Base-by-base conservation (phyloP, 2,329 filamentous ascomycete species). In the Madurella mycetomatis region DNA sequence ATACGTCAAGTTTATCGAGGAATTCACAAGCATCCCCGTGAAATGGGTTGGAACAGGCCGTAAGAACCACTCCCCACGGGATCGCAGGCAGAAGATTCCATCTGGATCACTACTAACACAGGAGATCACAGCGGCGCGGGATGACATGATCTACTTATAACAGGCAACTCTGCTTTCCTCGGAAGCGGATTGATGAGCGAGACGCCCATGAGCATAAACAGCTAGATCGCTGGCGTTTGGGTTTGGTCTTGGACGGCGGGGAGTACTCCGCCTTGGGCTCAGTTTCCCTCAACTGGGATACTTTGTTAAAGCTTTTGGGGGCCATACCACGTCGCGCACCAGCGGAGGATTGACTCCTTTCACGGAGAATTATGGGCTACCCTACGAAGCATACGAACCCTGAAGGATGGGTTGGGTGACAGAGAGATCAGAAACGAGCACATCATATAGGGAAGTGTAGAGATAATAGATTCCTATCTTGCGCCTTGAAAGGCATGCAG, bases 1-100 rank as follows among this genome's bases (percentile, higher is more conserved):
- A 43, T 90, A 90, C 64, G 73, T 90, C 53, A 76, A 82, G 67
- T 71, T 73, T 67, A 85, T 88, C 57, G 85, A 89, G 73, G 70
- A 82, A 59, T 85, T 82, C 66, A 72, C 85, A 13, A 83, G 81
- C 32, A 80, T 86, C 17, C 61, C 60, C 13, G 56, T 64, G 19
- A 62, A 59, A 37, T 64, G 62, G 61, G 60, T 64, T 48, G 62
- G 62, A 32, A 64, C 62, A n/a, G 62, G 62, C 15, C 62, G 61
- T 47, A 59, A 61, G 50, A 43, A 42, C 19, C 41, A 11, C 30
- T 3, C 4, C 17, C n/a, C 31, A 18, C 9, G 11, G 9, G 18
- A 15, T 31, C 11, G 7, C 25, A 25, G 7, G 25, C 7, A 7
- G 25, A 7, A 25, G 25, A 3, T 45, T 7, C 4, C 15, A 9